A percentile compares a stretch with the other conserved stretches of the same genome.
phyloP scores from a whole-genome alignment of 1,284 basidiomycete genomes.

The Psilocybe mexicana region DNA sequence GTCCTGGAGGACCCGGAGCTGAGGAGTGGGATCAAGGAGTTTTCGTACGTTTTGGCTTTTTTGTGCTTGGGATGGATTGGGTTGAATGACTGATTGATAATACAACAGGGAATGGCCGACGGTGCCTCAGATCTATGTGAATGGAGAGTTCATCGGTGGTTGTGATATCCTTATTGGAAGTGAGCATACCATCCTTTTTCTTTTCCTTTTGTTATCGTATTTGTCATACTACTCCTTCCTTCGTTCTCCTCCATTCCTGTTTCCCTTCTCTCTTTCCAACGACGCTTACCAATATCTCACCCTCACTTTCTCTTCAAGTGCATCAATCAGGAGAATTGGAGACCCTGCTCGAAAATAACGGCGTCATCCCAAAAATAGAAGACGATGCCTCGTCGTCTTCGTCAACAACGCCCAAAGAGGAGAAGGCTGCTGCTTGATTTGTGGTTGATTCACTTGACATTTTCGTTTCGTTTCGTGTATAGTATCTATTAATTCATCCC shows the following conservation, averaged over 20 bases:
- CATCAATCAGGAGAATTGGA: conserved; percentile 96
- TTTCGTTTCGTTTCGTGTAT: too few species aligned
- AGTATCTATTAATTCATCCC: too few species aligned
- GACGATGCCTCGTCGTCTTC: not conserved
- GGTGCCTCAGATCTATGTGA: conserved; percentile 93
- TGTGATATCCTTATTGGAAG: conserved; percentile 94
- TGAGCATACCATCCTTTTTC: conserved; percentile 46
- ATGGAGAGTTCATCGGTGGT: conserved; percentile 95
- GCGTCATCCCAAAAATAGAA: conserved; percentile 52
- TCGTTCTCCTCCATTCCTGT: not conserved
- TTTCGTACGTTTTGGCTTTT: conserved; percentile 66
- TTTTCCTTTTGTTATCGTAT: not conserved
- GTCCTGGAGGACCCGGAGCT: conserved; percentile 88
- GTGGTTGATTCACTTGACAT: too few species aligned
- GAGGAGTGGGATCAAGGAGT: conserved; percentile 89
- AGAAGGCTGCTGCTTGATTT: too few species aligned
- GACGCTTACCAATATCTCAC: conserved; percentile 3
- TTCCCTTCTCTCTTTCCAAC: not conserved
- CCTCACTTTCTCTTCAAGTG: conserved; percentile 53
- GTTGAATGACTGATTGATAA: not conserved
- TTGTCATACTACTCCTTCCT: not conserved
- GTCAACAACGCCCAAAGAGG: too few species aligned
- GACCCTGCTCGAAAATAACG: conserved; percentile 73
- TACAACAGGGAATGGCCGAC: conserved; percentile 92
- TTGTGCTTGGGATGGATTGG: not conserved